phyloP scores from a whole-genome alignment of 768 basidiomycete species.

The Glaciozyma martinii region DNA sequence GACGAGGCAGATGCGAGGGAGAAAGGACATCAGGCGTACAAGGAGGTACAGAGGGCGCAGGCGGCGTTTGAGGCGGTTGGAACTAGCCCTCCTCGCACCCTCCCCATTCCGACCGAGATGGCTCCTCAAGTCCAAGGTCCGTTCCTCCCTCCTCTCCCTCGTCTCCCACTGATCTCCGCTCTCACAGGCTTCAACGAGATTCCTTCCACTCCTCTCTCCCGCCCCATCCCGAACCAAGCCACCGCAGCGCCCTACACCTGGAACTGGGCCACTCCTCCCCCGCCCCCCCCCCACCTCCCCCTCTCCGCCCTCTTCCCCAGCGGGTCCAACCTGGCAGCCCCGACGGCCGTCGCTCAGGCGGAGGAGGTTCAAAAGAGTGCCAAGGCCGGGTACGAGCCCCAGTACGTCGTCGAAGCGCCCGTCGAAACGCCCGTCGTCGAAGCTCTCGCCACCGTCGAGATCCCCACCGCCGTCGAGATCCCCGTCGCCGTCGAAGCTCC shows the following conservation, averaged over 20 bases:
- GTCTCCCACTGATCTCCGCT: background rate
- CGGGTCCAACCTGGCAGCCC: background rate
- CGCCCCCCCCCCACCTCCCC: background rate
- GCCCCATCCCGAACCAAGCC: too few relatives aligned
- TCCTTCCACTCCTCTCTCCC: background rate
- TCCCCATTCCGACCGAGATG: too few relatives aligned
- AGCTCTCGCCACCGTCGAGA: background rate
- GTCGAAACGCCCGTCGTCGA: too few relatives aligned
- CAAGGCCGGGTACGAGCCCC: background rate
- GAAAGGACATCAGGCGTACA: too few relatives aligned
- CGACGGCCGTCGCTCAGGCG: background rate
- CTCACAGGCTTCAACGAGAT: background rate
- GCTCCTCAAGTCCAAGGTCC: too few relatives aligned
- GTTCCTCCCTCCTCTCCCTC: too few relatives aligned
- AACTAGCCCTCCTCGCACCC: too few relatives aligned
- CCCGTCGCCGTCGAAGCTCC: background rate
- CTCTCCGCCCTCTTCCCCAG: background rate
- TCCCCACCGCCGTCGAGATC: too few relatives aligned
- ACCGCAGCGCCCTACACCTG: background rate
- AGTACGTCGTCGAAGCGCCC: background rate
- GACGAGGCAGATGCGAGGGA: too few relatives aligned
- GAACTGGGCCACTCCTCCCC: constrained; percentile 2
- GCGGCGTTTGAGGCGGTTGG: too few relatives aligned
- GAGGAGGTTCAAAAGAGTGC: background rate
- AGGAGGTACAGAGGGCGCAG: too few relatives aligned